phyloP scores from a whole-genome alignment of 495 filamentous ascomycete species.

The Daldinia decipiens region DNA sequence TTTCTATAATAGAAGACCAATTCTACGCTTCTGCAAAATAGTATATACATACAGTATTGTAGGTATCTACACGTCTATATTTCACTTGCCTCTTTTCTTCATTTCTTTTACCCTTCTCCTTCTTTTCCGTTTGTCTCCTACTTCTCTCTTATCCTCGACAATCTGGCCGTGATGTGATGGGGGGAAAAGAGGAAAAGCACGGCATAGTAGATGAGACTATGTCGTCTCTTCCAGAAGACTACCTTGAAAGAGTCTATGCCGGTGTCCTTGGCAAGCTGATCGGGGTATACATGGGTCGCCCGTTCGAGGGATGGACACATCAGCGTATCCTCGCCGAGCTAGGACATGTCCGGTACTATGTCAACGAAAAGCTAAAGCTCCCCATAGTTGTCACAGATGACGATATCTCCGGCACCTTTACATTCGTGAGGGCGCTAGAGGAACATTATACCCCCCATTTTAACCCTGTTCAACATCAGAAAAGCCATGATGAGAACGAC shows the following conservation, averaged over 20 bases:
- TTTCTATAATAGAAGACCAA: no score
- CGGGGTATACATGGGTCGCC: slow-evolving; percentile 49
- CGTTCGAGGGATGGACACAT: slow-evolving; percentile 51
- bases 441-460: slow-evolving; percentile 30
- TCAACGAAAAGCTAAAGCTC: slow-evolving; percentile 40
- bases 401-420: slow-evolving; percentile 49
- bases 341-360: slow-evolving; percentile 47
- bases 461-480: neutral
- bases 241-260: slow-evolving; percentile 49
- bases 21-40: neutral
- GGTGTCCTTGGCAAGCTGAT: slow-evolving; percentile 52
- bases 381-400: slow-evolving; percentile 50
- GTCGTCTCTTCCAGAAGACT: slow-evolving; percentile 32
- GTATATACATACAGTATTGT: neutral
- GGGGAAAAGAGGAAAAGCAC: neutral
- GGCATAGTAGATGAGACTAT: neutral
- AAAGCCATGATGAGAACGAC: neutral
- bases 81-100: neutral
- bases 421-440: slow-evolving; percentile 46
- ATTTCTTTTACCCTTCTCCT: neutral
- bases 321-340: slow-evolving; percentile 44
- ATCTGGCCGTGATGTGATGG: neutral
- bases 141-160: neutral
- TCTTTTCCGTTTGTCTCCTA: neutral
- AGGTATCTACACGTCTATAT: neutral